Percentiles rank a stretch among this genome's conserved stretches.
Conservation (phyloP, 495 filamentous ascomycete species). For the Saxispiralis lemnorum region DNA sequence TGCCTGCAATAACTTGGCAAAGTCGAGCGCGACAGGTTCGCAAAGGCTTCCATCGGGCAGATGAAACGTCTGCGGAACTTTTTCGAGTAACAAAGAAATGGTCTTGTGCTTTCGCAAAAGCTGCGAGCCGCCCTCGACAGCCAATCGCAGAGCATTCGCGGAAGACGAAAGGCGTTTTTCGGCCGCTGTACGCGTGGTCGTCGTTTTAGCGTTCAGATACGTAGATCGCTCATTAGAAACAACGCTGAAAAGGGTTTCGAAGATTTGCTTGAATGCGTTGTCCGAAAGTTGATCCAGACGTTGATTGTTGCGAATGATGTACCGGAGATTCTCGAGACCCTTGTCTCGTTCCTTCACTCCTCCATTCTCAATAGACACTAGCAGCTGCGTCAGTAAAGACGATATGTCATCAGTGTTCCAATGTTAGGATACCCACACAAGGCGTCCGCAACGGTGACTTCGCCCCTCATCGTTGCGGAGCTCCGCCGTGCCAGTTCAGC, state of each 20-base stretch:
- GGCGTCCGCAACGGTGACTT: slow-evolving; percentile 9
- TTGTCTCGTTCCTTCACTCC: slow-evolving; percentile 15
- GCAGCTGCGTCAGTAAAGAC: too few relatives aligned
- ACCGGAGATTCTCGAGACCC: slow-evolving; percentile 37
- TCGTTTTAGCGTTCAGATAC: slow-evolving; percentile 39
- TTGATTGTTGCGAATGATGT: slow-evolving; percentile 45
- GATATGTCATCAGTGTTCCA: too few relatives aligned
- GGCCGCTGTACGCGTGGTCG: slow-evolving; percentile 29
- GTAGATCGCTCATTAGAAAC: slow-evolving; percentile 45
- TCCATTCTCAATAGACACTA: neutral
- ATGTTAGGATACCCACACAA: slow-evolving; percentile 2
- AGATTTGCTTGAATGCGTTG: slow-evolving; percentile 62
- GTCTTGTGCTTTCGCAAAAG: slow-evolving; percentile 53
- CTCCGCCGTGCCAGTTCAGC: too few relatives aligned
- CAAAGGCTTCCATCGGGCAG: slow-evolving; percentile 44
- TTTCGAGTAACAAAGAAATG: slow-evolving; percentile 56
- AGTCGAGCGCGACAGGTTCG: slow-evolving; percentile 56
- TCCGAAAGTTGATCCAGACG: slow-evolving; percentile 41
- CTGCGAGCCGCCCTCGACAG: slow-evolving; percentile 47
- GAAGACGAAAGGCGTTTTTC: slow-evolving; percentile 45
- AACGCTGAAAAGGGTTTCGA: slow-evolving; percentile 61
- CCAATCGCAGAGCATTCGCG: slow-evolving; percentile 52
- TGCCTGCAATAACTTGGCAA: slow-evolving; percentile 53
- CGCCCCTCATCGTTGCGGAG: slow-evolving; percentile 9
- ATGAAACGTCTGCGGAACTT: slow-evolving; percentile 60